Conservation (phyloP, 176 grass and related monocot species). For the Phoenix dactylifera region DNA sequence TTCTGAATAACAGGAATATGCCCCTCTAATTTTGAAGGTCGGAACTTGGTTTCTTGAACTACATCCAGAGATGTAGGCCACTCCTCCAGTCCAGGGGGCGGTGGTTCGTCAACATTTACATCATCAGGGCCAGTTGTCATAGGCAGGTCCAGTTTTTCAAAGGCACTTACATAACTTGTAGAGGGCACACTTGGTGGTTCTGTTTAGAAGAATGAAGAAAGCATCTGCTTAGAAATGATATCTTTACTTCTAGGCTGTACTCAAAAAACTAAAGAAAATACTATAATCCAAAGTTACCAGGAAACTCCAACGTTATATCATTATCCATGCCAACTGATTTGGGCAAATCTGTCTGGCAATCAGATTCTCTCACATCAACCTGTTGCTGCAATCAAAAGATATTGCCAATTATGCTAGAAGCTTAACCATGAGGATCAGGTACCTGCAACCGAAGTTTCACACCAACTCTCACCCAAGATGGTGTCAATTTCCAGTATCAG, state of each 20-base stretch:
- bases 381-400: constrained; percentile 28
- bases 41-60: constrained; percentile 33
- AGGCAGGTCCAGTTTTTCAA: constrained; percentile 45
- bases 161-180: constrained; percentile 44
- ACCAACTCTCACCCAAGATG: no score
- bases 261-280: constrained; percentile 11
- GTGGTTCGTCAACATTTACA: constrained; percentile 56
- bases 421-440: no score
- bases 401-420: no score
- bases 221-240: neutral
- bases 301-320: constrained; percentile 2
- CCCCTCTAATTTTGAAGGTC: constrained; percentile 25
- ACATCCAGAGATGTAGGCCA: constrained; percentile 23
- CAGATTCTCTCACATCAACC: constrained; percentile 14
- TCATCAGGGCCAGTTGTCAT: constrained; percentile 24
- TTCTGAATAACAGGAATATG: constrained; percentile 44
- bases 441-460: no score
- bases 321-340: constrained; percentile 7
- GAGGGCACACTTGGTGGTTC: constrained; percentile 11
- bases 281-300: constrained; percentile 9
- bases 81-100: constrained; percentile 47
- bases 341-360: constrained; percentile 23
- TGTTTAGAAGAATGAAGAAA: constrained; percentile 35
- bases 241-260: constrained; percentile 1
- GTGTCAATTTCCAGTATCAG: no score